Evolutionary conservation across 805 yeast genomes (phyloP), one percentile per base, ranked within the genome.

Genomic region (Wickerhamomyces silvicola): DNA sequence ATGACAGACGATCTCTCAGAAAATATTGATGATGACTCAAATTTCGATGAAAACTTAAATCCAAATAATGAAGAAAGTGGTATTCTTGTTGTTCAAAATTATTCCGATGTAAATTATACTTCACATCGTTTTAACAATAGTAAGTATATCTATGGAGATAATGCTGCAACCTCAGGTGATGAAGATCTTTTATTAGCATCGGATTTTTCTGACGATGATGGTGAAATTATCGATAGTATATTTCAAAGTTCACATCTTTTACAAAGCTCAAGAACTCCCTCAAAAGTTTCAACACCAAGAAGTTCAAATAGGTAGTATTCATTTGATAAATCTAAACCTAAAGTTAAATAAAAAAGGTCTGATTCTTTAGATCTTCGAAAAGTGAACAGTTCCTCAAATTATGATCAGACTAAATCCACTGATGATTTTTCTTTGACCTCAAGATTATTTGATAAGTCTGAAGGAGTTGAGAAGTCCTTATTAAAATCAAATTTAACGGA

Each of bases 141-240:
- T 19, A 39, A 47, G 27, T 43, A 30, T 29, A 20, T 44, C 2
- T 48, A 33, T 26, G 27, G 30, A 28, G 37, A 30, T 7, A 41
- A 41, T 19, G 28, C 52, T 10, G 52, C 46, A 17, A 57, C 55
- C 11, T 47, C 62, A 9, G 53, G 54, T 21, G 57, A 56, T 35
- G 50, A 46, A 26, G 50, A 43, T 8, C 23, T 50, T 6, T 28
- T 47, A 7, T 27, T 50, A 16, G 54, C 44, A 25, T 55, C 62
- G n/a, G 64, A 54, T 26, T 50, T 57, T 31, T 51, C 59, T 18
- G 59, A 57, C 28, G 70, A 62, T 15, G 68, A 62, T 26, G 63
- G 56, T 27, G 55, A 54, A 26, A 61, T 61, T 26, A 39, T 63
- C n/a, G 69, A 59, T 32, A 66, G 60, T 27, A 61, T 60, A n/a